Conservation (phyloP, 257 asterid species). For the Lavandula angustifolia region DNA sequence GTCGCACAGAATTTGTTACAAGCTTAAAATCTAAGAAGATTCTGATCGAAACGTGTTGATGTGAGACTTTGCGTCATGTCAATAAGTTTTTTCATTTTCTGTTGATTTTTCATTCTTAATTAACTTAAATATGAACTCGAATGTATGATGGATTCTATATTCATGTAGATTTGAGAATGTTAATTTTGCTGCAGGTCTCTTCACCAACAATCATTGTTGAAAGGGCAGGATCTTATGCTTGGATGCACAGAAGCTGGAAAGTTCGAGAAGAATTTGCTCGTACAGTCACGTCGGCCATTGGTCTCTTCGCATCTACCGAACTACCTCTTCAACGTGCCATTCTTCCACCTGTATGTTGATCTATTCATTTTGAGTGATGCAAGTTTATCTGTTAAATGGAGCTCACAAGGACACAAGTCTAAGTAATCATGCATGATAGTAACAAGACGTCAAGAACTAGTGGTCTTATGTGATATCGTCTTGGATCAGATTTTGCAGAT, state of each 20-base stretch:
- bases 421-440: slow-evolving; percentile 11
- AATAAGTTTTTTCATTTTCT: not conserved
- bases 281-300: slow-evolving; percentile 86
- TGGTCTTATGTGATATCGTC: slow-evolving; percentile 35
- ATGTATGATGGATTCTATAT: slow-evolving; percentile 15
- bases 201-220: slow-evolving; percentile 96
- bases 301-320: slow-evolving; percentile 89
- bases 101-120: slow-evolving; percentile 3
- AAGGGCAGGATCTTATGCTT: slow-evolving; percentile 93
- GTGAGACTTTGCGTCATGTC: slow-evolving; percentile 18
- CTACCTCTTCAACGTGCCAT: slow-evolving; percentile 98
- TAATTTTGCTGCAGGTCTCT: slow-evolving; percentile 66
- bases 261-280: slow-evolving; percentile 96
- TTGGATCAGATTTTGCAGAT: slow-evolving; percentile 81
- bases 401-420: slow-evolving; percentile 25
- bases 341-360: slow-evolving; percentile 87
- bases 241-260: slow-evolving; percentile 97
- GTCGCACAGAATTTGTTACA: not conserved
- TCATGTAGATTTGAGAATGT: slow-evolving; percentile 25
- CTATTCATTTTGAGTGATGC: slow-evolving; percentile 24
- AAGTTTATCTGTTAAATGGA: slow-evolving; percentile 20
- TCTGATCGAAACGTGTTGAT: not conserved
- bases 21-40: not conserved
- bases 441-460: slow-evolving; percentile 2
- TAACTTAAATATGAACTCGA: slow-evolving; percentile 2